Evolutionary conservation across 805 yeast species (phyloP), one percentile per base, ranked within the genome.

Genomic region (Teunomyces atbi): DNA sequence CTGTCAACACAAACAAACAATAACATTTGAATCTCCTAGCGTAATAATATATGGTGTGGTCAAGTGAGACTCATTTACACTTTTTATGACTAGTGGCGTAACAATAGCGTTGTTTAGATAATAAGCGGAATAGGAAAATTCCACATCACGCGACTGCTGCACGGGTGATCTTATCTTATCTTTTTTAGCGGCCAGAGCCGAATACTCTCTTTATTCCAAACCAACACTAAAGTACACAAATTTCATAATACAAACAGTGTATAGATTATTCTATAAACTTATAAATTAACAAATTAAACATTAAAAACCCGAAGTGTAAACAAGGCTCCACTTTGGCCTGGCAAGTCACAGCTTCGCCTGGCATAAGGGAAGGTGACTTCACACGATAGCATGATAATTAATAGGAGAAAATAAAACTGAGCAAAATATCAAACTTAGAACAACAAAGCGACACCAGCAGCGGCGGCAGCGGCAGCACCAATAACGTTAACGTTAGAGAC

Each of bases 391-490:
- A 20, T 20, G 16, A 30, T 13, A 13, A 30, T 33, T 38, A n/a
- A 21, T 21, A 32, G 32, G 12, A 29, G 29, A 42, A 13, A 21
- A 21, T 23, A 33, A 23, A 18, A 33, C n/a, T 20, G 19, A 12
- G 20, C 26, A n/a, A 20, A 13, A 8, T 15, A n/a, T 35, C 36
- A 23, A 35, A 30, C 56, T 59, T 60, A 61, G 58, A 61, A 56
- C 59, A 61, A 59, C 61, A 61, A 58, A 54, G 65, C 65, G 45
- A 59, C 63, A 59, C 65, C 66, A 29, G 52, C 56, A 21, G 56
- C 56, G 34, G 64, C 65, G 44, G 61, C 64, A 46, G 62, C 65
- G 42, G 57, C 64, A 29, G 56, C 64, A 54, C 66, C 66, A 46
- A 57, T 46, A 37, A 58, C 48, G 57, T 60, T 61, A 29, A 56